phyloP scores from a whole-genome alignment of 2,329 filamentous ascomycete species.

The Alternaria postmessia region DNA sequence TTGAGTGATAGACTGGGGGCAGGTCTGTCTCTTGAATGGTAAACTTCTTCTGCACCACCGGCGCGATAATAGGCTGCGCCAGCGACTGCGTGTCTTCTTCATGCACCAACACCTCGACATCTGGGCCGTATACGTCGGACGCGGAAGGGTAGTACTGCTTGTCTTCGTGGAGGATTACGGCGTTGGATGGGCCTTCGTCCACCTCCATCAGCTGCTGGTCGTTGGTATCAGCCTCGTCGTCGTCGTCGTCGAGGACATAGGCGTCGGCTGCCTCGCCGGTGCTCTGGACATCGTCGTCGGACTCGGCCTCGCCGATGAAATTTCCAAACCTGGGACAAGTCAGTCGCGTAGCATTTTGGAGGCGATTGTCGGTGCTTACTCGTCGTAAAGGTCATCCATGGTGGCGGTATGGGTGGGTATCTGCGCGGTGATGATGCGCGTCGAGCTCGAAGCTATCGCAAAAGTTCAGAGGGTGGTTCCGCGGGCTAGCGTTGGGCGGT shows the following conservation, averaged over 20 bases:
- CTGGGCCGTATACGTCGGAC: conserved; percentile 90
- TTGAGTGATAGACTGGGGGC: conserved; percentile 85
- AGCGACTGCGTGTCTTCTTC: conserved; percentile 97
- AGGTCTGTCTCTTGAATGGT: conserved; percentile 90
- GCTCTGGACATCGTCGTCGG: conserved; percentile 84
- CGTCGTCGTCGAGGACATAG: conserved; percentile 73
- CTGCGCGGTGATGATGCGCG: conserved; percentile 28
- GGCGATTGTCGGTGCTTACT: conserved; percentile 62
- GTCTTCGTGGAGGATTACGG: conserved; percentile 97
- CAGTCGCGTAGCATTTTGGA: conserved; percentile 16
- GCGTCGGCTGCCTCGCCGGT: conserved; percentile 78
- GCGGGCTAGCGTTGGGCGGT: conserved; percentile 33
- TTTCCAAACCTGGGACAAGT: conserved; percentile 80
- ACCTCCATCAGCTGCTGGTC: conserved; percentile 93
- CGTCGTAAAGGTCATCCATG: conserved; percentile 98
- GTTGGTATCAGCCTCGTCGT: conserved; percentile 53
- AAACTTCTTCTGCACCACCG: conserved; percentile 95
- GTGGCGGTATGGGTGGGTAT: conserved; percentile 36
- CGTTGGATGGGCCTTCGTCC: conserved; percentile 91
- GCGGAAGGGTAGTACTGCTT: conserved; percentile 99
- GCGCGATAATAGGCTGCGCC: conserved; percentile 90
- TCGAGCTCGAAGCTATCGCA: conserved; percentile 37
- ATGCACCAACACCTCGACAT: conserved; percentile 94
- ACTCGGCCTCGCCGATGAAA: conserved; percentile 94
- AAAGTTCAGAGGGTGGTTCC: conserved; percentile 34